A percentile compares a stretch with the other conserved stretches of the same genome.
These are phyloP conservation scores for Metschnikowia cubensis DNA, from an alignment of 805 yeast species.

Conservation along the genomic window DNA sequence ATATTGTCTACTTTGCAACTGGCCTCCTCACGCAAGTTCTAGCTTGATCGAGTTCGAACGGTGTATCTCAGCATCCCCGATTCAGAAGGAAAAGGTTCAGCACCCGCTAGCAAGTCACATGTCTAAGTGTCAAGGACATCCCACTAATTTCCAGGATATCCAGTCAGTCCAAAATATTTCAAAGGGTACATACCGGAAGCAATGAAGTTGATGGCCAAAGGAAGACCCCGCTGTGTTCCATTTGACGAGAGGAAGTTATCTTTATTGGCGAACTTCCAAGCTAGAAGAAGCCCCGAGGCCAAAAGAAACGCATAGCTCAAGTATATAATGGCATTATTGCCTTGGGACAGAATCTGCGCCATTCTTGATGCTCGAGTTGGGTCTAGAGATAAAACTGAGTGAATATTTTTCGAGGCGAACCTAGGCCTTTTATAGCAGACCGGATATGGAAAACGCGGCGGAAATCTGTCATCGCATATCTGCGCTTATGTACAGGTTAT, in stretches of 20 bases:
- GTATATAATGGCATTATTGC: slow-evolving; percentile 43
- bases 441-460: neutral
- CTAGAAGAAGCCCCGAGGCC: slow-evolving; percentile 42
- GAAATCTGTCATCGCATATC: neutral
- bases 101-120: slow-evolving; percentile 44
- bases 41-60: slow-evolving; percentile 79
- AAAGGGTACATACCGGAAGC: slow-evolving; percentile 70
- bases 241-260: slow-evolving; percentile 69
- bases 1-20: slow-evolving; percentile 9
- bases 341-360: slow-evolving; percentile 21
- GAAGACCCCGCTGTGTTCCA: slow-evolving; percentile 74
- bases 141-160: too few relatives aligned
- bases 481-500: slow-evolving; percentile 3
- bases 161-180: too few relatives aligned
- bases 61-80: slow-evolving; percentile 61
- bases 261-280: slow-evolving; percentile 51
- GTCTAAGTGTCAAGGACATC: neutral
- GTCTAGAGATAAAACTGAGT: neutral
- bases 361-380: neutral
- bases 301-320: slow-evolving; percentile 37
- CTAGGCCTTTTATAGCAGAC: neutral
- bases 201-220: slow-evolving; percentile 80
- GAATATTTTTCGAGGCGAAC: neutral
- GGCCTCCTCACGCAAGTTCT: slow-evolving; percentile 77
- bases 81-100: slow-evolving; percentile 26